Evolutionary conservation across 805 yeast species (phyloP), one percentile per base, ranked within the genome.

Genomic region (Starmerella floricola): DNA sequence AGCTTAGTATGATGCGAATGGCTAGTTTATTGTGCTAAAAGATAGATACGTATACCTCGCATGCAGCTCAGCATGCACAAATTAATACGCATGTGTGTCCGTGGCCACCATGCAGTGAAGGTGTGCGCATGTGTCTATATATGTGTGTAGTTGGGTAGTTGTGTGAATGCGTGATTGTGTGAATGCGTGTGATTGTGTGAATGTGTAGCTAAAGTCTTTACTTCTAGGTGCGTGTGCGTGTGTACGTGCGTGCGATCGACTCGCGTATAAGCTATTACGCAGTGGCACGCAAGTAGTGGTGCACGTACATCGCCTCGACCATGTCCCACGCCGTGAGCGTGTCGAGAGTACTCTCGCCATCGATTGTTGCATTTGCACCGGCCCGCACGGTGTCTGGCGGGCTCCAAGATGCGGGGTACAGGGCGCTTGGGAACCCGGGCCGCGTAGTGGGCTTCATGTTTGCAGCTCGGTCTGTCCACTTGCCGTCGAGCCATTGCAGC

Each of bases 361-460:
- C 42, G 8, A 31, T 34, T 2, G 46, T 36, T 8, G 36, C 21
- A 12, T 30, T 27, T 13, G 28, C 24, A 24, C 35, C 17, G 29
- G 38, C n/a, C n/a, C 30, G 31, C 6, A 6, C n/a, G 16, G 17
- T 6, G 18, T 6, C 5, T 3, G 40, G 45, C 8, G 47, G 47
- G 31, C 40, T 36, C 49, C 49, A 46, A 3, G 30, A 8, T 6
- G n/a, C 12, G 2, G 50, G 50, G 32, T 40, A 48, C 30, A 48
- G 28, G 6, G 48, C 41, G 19, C 52, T 48, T n/a, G 42, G 46
- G 35, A 48, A 48, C 10, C 45, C 52, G 2, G 52, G 52, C 16
- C 48, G 31, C 1, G 44, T 40, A 12, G 50, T 47, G 5, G 36
- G 32, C 18, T 21, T 41, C 21, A 31, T 23, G 21, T 28, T 19